phyloP scores from a whole-genome alignment of 805 yeast genomes.

The Schwanniomyces sp. region DNA sequence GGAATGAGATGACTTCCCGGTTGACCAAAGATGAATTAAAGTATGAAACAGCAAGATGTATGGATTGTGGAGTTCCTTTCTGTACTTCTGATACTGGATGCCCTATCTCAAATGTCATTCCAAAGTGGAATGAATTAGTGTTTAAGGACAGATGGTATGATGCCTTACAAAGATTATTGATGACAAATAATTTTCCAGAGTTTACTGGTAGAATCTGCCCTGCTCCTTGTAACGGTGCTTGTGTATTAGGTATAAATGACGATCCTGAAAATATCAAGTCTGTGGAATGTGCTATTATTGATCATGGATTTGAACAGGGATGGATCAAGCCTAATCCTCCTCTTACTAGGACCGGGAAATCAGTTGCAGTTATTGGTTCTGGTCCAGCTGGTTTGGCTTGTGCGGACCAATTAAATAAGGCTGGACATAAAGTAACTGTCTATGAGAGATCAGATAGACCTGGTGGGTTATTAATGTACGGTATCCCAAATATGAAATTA shows the following conservation, averaged over 20 bases:
- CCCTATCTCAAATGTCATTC: slow-evolving; percentile 95
- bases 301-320: slow-evolving; percentile 93
- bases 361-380: slow-evolving; percentile 86
- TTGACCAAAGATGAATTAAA: slow-evolving; percentile 83
- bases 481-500: slow-evolving; percentile 98
- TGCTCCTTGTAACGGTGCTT: slow-evolving; percentile 98
- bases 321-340: slow-evolving; percentile 93
- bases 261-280: slow-evolving; percentile 97
- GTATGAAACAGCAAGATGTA: slow-evolving; percentile 94
- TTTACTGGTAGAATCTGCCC: slow-evolving; percentile 98
- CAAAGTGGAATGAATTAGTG: slow-evolving; percentile 96
- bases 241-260: slow-evolving; percentile 86
- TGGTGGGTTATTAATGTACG: slow-evolving; percentile 97
- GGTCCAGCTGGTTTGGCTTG: slow-evolving; percentile 97
- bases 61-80: slow-evolving; percentile 99
- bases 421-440: slow-evolving; percentile 90
- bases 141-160: slow-evolving; percentile 94
- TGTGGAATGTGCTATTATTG: slow-evolving; percentile 94
- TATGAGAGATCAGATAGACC: slow-evolving; percentile 94
- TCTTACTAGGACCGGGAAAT: slow-evolving; percentile 74
- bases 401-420: slow-evolving; percentile 95
- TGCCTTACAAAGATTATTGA: slow-evolving; percentile 85
- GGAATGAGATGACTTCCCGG: slow-evolving; percentile 86
- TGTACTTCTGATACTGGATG: slow-evolving; percentile 98
- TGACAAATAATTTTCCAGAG: slow-evolving; percentile 98